Percentiles rank a stretch among this genome's conserved stretches.
phyloP scores from a whole-genome alignment of 2,329 filamentous ascomycete species.

The Tolypocladium tundrense region DNA sequence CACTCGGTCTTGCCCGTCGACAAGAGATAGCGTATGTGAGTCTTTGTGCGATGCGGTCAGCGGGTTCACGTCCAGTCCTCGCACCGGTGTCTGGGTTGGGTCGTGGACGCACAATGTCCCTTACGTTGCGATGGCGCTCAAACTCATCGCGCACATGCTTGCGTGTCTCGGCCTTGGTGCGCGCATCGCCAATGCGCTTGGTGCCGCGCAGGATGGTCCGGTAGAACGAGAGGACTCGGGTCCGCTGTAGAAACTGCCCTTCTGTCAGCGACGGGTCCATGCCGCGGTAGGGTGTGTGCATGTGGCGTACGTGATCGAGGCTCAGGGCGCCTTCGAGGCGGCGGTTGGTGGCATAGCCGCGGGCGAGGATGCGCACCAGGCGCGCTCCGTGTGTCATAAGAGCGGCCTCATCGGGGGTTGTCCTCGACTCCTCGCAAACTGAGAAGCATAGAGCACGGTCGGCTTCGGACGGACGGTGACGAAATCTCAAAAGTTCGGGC shows the following conservation, averaged over 20 bases:
- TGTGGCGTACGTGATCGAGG: conserved; percentile 44
- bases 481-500: not conserved
- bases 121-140: conserved; percentile 45
- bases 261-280: not conserved
- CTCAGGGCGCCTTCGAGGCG: conserved; percentile 32
- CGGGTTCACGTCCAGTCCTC: not conserved
- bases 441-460: not conserved
- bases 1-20: conserved; percentile 57
- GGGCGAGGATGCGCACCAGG: conserved; percentile 15
- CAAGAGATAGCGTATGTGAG: conserved; percentile 52
- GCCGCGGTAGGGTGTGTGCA: not conserved
- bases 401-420: conserved; percentile 8
- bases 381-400: conserved; percentile 15
- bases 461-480: not conserved
- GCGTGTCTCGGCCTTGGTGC: conserved; percentile 44
- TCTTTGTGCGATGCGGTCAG: conserved; percentile 21
- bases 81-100: not conserved
- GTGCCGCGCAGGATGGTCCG: conserved; percentile 47
- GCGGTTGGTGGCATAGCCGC: conserved; percentile 25
- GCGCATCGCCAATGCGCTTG: conserved; percentile 37
- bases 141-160: conserved; percentile 50
- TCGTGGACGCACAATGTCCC: conserved; percentile 40
- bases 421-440: not conserved
- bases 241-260: conserved; percentile 47
- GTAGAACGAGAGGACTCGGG: conserved; percentile 46